Evolutionary conservation across 1,284 basidiomycete genomes (phyloP), one percentile per base, ranked within the genome.

Genomic region (Irpex sp.): DNA sequence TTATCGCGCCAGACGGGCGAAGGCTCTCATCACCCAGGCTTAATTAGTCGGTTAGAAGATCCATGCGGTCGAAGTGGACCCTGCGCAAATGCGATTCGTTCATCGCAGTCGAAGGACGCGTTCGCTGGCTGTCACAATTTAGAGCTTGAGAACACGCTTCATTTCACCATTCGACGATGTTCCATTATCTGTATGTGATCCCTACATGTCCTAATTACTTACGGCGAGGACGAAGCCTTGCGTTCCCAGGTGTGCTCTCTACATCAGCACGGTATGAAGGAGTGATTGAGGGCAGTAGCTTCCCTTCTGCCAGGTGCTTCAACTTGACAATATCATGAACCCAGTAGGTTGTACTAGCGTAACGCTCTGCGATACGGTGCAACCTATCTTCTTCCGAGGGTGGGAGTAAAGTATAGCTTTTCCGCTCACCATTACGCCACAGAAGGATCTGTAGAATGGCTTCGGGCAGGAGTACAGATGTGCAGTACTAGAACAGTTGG

Each of bases 381-480:
- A 92, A 70, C 58, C 71, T 72, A 63, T 76, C 70, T 73, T 92
- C 90, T 63, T 88, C 85, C 26, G 77, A 76, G 0, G 73, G 69
- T 1, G 81, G 72, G 15, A 87, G 78, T 8, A 89, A 73, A 1
- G 77, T 75, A 4, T 77, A 55, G 0, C 79, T 78, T 1, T 70
- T 78, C 19, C 90, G 87, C 39, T 81, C 73, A 1, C 86, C 88
- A 13, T 76, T 75, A 15, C 88, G 83, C 88, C 89, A 91, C 13
- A 91, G 74, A 5, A 90, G 75, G 15, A 92, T 77, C 69, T 92
- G 90, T 50, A 87, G 77, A 46, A 89, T 77, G 1, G 86, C 80
- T 72, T 90, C 89, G 3, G 85, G 87, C 7, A 90, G 77, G 9
- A 92, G 81, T 26, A 92, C 80, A 65, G 88, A 85, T 33, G 83